Percentiles rank a stretch among this genome's conserved stretches.
Evolutionary conservation across 2,329 filamentous ascomycete genomes (phyloP).

Genomic region (Aspergillus melleus): DNA sequence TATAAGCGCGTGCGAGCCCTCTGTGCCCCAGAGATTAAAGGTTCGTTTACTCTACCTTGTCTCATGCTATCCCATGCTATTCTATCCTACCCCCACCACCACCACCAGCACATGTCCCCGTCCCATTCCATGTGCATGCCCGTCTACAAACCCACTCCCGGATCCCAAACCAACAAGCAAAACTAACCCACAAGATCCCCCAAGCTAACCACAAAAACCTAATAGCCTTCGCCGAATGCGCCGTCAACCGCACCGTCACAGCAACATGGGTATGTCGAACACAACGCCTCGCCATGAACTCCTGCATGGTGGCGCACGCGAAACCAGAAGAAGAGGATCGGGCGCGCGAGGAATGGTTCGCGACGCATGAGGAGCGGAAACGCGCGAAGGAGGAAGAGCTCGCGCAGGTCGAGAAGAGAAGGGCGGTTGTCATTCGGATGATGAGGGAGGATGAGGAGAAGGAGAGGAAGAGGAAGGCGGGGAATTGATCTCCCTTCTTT

Average conservation of each 20-base stretch:
- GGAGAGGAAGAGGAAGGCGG: slow-evolving; percentile 17
- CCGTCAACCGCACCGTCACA: slow-evolving; percentile 78
- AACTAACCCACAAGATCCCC: not conserved
- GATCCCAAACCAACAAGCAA: not conserved
- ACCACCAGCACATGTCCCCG: no score
- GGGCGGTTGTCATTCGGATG: slow-evolving; percentile 43
- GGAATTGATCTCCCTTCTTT: not conserved
- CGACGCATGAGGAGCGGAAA: slow-evolving; percentile 68
- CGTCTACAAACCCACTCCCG: no score
- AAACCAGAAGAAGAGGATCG: slow-evolving; percentile 82
- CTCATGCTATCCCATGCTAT: not conserved
- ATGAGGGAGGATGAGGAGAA: slow-evolving; percentile 42
- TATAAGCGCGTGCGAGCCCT: slow-evolving; percentile 73
- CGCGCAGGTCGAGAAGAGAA: slow-evolving; percentile 37
- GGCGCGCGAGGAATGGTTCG: slow-evolving; percentile 92
- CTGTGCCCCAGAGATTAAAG: slow-evolving; percentile 77
- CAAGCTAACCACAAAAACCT: no score
- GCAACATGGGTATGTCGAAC: slow-evolving; percentile 83
- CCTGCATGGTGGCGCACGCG: slow-evolving; percentile 85
- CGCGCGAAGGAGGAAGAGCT: slow-evolving; percentile 65
- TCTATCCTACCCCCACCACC: not conserved
- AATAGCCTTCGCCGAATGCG: slow-evolving; percentile 93
- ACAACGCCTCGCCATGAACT: slow-evolving; percentile 84
- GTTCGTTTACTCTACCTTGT: slow-evolving; percentile 42
- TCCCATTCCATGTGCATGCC: no score